phyloP scores from a whole-genome alignment of 768 basidiomycete species.

The Boletales sp. region DNA sequence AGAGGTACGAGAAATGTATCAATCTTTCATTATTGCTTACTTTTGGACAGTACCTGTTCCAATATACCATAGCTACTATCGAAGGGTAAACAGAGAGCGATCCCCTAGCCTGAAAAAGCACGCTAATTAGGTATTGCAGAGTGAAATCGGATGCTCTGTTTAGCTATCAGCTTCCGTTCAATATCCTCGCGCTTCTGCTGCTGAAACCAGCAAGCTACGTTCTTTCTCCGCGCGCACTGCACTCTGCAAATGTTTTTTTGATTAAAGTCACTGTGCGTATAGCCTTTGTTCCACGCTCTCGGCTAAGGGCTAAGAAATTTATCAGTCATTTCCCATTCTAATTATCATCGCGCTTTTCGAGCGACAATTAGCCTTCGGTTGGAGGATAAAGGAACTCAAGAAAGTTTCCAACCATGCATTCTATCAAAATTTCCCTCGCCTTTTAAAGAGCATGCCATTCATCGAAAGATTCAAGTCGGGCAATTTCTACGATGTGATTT shows the following conservation, averaged over 20 bases:
- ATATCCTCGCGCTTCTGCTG: conserved; percentile 73
- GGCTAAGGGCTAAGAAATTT: background rate
- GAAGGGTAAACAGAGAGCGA: conserved; percentile 57
- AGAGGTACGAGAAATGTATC: conserved; percentile 39
- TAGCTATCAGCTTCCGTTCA: conserved; percentile 91
- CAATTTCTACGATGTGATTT: conserved; percentile 75
- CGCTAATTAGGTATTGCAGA: conserved; percentile 34
- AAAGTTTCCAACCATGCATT: conserved; percentile 52
- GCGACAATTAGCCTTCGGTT: conserved; percentile 56
- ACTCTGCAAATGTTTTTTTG: conserved; percentile 79
- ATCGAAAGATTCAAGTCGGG: conserved; percentile 66
- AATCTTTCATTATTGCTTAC: conserved; percentile 11
- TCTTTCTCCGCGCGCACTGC: conserved; percentile 73
- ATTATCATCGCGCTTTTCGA: conserved; percentile 78
- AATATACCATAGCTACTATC: conserved; percentile 81
- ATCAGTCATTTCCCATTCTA: conserved; percentile 72
- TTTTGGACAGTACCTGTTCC: conserved; percentile 71
- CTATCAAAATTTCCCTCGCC: conserved; percentile 64
- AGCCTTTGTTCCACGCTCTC: background rate
- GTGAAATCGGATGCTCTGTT: conserved; percentile 89
- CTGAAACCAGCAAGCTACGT: conserved; percentile 78
- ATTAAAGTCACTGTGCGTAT: conserved; percentile 70
- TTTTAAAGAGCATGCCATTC: conserved; percentile 70
- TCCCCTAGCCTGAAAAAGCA: background rate
- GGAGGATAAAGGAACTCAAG: conserved; percentile 47